Evolutionary conservation across 148 eudicot genomes (phyloP), one percentile per base, ranked within the genome.

Genomic region (Rhododendron kiyosumense): DNA sequence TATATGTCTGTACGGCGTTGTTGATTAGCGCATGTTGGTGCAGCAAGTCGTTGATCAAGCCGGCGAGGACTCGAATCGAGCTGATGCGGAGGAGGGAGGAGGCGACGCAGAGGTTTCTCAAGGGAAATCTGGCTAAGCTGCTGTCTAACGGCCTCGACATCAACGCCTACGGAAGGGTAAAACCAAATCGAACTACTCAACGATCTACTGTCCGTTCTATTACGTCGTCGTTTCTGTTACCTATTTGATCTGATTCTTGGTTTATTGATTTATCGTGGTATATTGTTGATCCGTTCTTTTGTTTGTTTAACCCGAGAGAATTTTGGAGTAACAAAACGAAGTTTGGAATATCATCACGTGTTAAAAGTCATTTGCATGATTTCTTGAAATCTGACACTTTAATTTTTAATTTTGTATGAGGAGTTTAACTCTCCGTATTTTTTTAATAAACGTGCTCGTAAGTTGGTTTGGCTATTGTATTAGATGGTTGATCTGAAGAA

Each of bases 21-120:
- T 76, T 85, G 84, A 54, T 76, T 81, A 65, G 82, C n/a, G 65
- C 32, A 26, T 36, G 63, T 8, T 86, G 80, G 77, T 88, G 86
- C 88, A 93, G 95, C 80, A 93, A 92, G 89, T 91, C 95, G 73
- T 75, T 94, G 91, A 91, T 94, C 51, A 96, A 94, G 91, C 89
- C 85, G 86, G 91, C 94, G 24, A 89, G 94, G 87, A 89, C 91
- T 38, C 87, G 99, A 84, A 93, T 96, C 85, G 98, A 92, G 41
- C 94, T 88, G 89, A 86, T 94, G 79, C 81, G 94, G 63, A 84
- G 92, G 87, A 91, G 93, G 87, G 89, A 93, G 79, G 94, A 88
- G 89, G 98, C 99, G 69, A 96, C 95, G 82, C 94, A 93, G 89
- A 94, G 94, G 94, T 94, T 96, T 87, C 90, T 94, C 11, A 94